Evolutionary conservation across 129 eudicot species (phyloP).

Genomic region (Arctium lappa): DNA sequence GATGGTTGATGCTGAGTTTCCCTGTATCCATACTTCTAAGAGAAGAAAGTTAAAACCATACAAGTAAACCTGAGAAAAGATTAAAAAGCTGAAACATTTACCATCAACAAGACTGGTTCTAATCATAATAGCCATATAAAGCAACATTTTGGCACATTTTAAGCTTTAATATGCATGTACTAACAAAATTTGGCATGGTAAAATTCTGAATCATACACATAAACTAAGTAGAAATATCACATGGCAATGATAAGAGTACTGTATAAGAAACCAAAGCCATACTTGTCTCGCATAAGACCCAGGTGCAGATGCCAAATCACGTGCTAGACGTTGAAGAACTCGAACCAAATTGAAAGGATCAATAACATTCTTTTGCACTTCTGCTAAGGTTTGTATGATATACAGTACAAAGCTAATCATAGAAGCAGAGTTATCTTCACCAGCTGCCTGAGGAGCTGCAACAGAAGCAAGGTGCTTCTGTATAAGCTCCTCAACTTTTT

Average conservation of each 20-base stretch:
- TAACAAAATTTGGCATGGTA: neutral
- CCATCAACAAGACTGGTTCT: neutral
- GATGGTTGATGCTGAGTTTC: neutral
- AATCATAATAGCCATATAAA: neutral
- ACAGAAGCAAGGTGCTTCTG: conserved; percentile 88
- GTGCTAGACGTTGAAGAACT: conserved; percentile 92
- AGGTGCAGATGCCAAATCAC: conserved; percentile 80
- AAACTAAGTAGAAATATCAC: neutral
- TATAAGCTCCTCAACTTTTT: conserved; percentile 79
- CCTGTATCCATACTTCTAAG: neutral
- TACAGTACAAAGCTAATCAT: conserved; percentile 87
- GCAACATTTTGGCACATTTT: neutral
- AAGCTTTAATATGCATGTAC: neutral
- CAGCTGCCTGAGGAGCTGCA: conserved; percentile 79
- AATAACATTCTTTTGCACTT: conserved; percentile 76
- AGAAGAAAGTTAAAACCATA: neutral
- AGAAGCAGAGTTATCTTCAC: conserved; percentile 89
- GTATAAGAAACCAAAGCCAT: conserved; percentile 18
- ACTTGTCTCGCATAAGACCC: conserved; percentile 77
- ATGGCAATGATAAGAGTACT: neutral
- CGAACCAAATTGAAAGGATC: conserved; percentile 77
- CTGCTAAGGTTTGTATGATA: conserved; percentile 77
- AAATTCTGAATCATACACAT: neutral
- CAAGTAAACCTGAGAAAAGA: neutral
- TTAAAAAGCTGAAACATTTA: neutral